Evolutionary conservation across 257 asterid species (phyloP), one percentile per base, ranked within the genome.

Genomic region (Fraxinus cuspidata): DNA sequence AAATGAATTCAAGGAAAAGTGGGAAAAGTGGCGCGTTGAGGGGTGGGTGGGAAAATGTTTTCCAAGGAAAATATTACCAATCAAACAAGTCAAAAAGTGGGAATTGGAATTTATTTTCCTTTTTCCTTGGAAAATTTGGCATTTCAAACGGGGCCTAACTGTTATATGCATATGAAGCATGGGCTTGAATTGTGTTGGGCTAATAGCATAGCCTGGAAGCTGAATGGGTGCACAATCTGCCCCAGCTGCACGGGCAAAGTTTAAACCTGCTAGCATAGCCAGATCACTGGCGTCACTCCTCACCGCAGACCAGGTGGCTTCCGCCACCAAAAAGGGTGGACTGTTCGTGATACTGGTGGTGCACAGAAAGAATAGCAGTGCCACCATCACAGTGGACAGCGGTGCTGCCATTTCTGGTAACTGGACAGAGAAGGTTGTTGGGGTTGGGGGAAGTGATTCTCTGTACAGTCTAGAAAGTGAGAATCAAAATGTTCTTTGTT

Each of bases 101-200:
- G n/a, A n/a, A n/a, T n/a, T n/a, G n/a, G n/a, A n/a, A n/a, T n/a
- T n/a, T n/a, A n/a, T n/a, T n/a, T n/a, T n/a, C n/a, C n/a, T n/a
- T n/a, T n/a, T n/a, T n/a, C n/a, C n/a, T n/a, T n/a, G n/a, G n/a
- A n/a, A n/a, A n/a, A n/a, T n/a, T n/a, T n/a, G n/a, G n/a, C n/a
- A n/a, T n/a, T n/a, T n/a, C n/a, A n/a, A n/a, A n/a, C n/a, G n/a
- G n/a, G n/a, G n/a, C 82, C 6, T 29, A 87, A 16, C 90, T 81
- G 12, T 87, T 83, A 73, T 77, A 82, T 16, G 88, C 90, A 64
- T 82, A 84, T 11, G 87, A 84, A 49, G 87, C 87, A 72, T 84
- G 88, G 11, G 90, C 90, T 31, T 73, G 77, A 8, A 87, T 23
- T 0, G 87, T 84, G 56, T 87, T 87, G 0, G 90, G 88, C 42